Percentiles rank a stretch among this genome's conserved stretches.
Conservation (phyloP, 2,329 filamentous ascomycete genomes). For the Zymoseptoria passerinii region DNA sequence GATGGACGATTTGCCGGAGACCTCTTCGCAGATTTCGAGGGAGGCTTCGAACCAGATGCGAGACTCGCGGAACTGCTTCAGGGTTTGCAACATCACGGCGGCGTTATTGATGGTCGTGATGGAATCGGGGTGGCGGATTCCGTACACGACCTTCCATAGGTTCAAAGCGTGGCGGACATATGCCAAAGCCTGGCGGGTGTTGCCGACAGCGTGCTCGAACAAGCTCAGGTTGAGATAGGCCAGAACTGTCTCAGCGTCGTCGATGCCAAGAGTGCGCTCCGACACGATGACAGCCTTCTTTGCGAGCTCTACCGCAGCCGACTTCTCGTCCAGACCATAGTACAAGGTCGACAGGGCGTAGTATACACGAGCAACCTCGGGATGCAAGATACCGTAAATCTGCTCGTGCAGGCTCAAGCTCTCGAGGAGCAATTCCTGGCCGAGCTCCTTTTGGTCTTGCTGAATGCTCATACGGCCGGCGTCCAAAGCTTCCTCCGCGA, state of each 20-base stretch:
- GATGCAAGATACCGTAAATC: conserved; percentile 95
- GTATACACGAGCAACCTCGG: conserved; percentile 91
- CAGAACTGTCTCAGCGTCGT: conserved; percentile 86
- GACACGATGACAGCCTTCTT: conserved; percentile 95
- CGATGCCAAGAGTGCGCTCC: conserved; percentile 86
- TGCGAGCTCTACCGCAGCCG: conserved; percentile 85
- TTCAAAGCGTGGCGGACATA: conserved; percentile 90
- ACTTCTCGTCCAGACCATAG: conserved; percentile 96
- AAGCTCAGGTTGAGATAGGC: conserved; percentile 93
- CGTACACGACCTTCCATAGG: conserved; percentile 96
- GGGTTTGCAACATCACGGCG: conserved; percentile 92
- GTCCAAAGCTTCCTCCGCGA: conserved; percentile 93
- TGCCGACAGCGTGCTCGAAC: conserved; percentile 85
- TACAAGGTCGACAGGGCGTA: conserved; percentile 92
- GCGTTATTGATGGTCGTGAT: conserved; percentile 99
- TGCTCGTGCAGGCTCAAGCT: conserved; percentile 94
- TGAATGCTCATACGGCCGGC: conserved; percentile 93
- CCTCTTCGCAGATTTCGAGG: conserved; percentile 75
- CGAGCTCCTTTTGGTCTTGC: conserved; percentile 89
- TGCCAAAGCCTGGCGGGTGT: conserved; percentile 76
- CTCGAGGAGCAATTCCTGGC: conserved; percentile 91
- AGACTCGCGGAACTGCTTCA: conserved; percentile 92
- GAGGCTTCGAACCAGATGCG: conserved; percentile 95
- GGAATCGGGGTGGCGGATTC: conserved; percentile 84
- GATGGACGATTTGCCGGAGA: conserved; percentile 82